Evolutionary conservation across 2,329 filamentous ascomycete species (phyloP).

Genomic region (Daldinia sp.): DNA sequence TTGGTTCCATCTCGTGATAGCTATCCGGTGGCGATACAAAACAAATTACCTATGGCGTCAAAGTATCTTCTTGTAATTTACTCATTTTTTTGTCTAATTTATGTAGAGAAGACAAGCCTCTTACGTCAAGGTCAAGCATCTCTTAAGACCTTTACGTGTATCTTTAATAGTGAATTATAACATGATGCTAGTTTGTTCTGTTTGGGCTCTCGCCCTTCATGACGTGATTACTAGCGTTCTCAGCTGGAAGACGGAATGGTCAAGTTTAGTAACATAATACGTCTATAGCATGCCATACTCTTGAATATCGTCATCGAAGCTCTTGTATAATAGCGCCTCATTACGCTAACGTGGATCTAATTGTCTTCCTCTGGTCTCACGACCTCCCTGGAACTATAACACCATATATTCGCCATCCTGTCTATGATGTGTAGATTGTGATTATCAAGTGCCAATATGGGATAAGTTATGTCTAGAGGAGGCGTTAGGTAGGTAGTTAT

Average conservation of each 20-base stretch:
- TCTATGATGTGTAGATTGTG: background rate
- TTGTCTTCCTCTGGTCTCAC: background rate
- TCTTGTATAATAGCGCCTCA: background rate
- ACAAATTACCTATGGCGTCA: background rate
- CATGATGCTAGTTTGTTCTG: background rate
- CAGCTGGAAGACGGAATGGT: background rate
- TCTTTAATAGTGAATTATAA: conserved; percentile 1
- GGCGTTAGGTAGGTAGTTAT: background rate
- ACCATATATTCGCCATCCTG: background rate
- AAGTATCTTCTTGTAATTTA: background rate
- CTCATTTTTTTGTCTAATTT: background rate
- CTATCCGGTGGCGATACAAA: background rate
- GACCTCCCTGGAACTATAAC: background rate
- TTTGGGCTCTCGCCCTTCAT: conserved; percentile 4
- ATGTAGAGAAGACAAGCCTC: background rate
- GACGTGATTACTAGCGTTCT: conserved; percentile 10
- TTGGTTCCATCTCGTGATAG: too few species aligned
- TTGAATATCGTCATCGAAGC: background rate
- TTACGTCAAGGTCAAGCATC: background rate
- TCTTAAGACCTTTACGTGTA: background rate
- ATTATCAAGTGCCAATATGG: background rate
- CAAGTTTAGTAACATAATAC: background rate
- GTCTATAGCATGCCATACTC: background rate
- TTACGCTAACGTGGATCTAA: background rate
- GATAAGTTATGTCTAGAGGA: background rate